Evolutionary conservation across 495 filamentous ascomycete species (phyloP).

Genomic region (Neurospora sp.): DNA sequence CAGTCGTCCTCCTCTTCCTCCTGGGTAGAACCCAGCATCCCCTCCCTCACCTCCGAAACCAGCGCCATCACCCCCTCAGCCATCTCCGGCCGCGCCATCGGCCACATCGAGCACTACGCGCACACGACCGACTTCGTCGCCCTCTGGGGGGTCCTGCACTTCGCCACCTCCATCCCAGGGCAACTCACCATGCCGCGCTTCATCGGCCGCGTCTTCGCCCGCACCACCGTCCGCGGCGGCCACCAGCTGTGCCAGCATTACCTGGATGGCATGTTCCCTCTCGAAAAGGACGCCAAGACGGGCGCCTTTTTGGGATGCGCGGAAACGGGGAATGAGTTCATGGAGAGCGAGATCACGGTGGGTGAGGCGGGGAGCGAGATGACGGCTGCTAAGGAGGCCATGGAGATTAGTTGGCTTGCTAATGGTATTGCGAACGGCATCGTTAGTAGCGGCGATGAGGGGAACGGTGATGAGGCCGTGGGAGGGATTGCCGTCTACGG

Average conservation of each 20-base stretch:
- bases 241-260: slow-evolving; percentile 80
- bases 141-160: slow-evolving; percentile 64
- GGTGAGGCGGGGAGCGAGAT: slow-evolving; percentile 28
- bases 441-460: slow-evolving; percentile 4
- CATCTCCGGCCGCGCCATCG: slow-evolving; percentile 40
- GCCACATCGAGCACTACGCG: slow-evolving; percentile 78
- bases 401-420: slow-evolving; percentile 24
- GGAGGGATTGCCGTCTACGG: slow-evolving; percentile 26
- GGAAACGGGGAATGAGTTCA: slow-evolving; percentile 39
- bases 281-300: slow-evolving; percentile 21
- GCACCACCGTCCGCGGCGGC: slow-evolving; percentile 45
- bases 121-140: slow-evolving; percentile 70
- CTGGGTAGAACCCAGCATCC: slow-evolving; percentile 1
- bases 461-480: slow-evolving; percentile 8
- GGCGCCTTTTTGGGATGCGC: slow-evolving; percentile 22
- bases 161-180: slow-evolving; percentile 35
- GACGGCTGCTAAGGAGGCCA: slow-evolving; percentile 26
- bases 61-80: slow-evolving; percentile 9
- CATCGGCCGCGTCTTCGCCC: slow-evolving; percentile 66
- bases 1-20: not conserved
- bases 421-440: slow-evolving; percentile 7
- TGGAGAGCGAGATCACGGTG: slow-evolving; percentile 42
- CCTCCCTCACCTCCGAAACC: slow-evolving; percentile 6
- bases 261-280: slow-evolving; percentile 66
- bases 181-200: slow-evolving; percentile 44